phyloP scores from a whole-genome alignment of 2,329 filamentous ascomycete species.

The Monilinia laxa region DNA sequence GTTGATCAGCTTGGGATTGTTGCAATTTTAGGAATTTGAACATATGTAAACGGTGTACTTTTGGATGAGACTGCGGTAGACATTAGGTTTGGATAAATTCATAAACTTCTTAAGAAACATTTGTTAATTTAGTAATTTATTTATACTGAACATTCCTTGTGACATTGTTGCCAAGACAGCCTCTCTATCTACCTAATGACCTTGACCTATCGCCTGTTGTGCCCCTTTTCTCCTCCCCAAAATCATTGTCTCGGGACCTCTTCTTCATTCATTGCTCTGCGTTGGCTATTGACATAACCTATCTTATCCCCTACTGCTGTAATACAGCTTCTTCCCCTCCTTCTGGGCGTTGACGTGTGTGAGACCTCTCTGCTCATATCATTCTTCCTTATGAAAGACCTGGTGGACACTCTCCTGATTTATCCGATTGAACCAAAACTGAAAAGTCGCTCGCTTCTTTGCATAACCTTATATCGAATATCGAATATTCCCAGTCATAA shows the following conservation, averaged over 20 bases:
- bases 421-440: not conserved
- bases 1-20: not conserved
- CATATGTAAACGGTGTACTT: not conserved
- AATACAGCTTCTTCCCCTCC: conserved; percentile 11
- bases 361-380: not conserved
- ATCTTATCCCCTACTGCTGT: not conserved
- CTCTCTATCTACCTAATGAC: not conserved
- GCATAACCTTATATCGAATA: not conserved
- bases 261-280: conserved; percentile 15
- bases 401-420: not conserved
- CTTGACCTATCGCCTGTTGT: conserved; percentile 5
- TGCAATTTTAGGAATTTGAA: not conserved
- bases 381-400: not conserved
- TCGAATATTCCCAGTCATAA: not conserved
- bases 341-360: not conserved
- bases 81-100: not conserved
- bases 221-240: not conserved
- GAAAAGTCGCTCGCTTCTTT: not conserved
- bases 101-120: not conserved
- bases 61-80: not conserved
- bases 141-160: not conserved
- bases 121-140: no score
- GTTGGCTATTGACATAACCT: conserved; percentile 5
- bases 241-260: conserved; percentile 15
- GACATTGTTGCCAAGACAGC: not conserved